phyloP scores from a whole-genome alignment of 2,329 filamentous ascomycete species.

The Microsporum ferrugineum region DNA sequence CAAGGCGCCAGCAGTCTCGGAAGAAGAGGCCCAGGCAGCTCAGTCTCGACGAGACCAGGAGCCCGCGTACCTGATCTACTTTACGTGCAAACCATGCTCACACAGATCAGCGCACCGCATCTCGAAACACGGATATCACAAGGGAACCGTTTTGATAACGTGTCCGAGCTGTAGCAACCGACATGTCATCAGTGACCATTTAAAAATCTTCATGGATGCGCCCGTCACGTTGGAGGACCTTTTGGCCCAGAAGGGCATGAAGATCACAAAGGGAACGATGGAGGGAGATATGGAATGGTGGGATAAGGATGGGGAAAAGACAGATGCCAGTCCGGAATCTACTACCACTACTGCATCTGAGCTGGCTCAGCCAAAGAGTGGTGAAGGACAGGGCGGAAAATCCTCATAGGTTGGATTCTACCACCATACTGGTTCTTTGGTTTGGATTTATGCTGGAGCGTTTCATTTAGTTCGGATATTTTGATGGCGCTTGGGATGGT shows the following conservation, averaged over 20 bases:
- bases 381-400: neutral
- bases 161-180: conserved; percentile 78
- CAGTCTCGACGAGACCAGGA: conserved; percentile 32
- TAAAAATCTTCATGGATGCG: conserved; percentile 48
- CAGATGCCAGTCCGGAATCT: neutral
- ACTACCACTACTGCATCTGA: neutral
- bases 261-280: conserved; percentile 64
- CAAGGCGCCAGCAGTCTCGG: conserved; percentile 20
- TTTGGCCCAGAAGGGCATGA: conserved; percentile 43
- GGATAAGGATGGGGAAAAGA: conserved; percentile 35
- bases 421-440: neutral
- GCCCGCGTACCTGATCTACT: conserved; percentile 75
- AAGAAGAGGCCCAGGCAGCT: conserved; percentile 17
- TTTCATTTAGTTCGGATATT: neutral
- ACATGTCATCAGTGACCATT: conserved; percentile 84
- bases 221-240: conserved; percentile 35
- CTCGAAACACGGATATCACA: conserved; percentile 90
- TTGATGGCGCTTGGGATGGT: neutral
- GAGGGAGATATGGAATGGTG: conserved; percentile 90
- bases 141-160: conserved; percentile 75
- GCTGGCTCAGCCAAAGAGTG: neutral
- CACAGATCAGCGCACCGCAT: conserved; percentile 71
- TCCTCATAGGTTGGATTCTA: neutral
- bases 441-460: neutral
- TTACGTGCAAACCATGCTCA: conserved; percentile 82